Evolutionary conservation across 139 green algal genomes (phyloP).

Genomic region (Chlorella sp.): DNA sequence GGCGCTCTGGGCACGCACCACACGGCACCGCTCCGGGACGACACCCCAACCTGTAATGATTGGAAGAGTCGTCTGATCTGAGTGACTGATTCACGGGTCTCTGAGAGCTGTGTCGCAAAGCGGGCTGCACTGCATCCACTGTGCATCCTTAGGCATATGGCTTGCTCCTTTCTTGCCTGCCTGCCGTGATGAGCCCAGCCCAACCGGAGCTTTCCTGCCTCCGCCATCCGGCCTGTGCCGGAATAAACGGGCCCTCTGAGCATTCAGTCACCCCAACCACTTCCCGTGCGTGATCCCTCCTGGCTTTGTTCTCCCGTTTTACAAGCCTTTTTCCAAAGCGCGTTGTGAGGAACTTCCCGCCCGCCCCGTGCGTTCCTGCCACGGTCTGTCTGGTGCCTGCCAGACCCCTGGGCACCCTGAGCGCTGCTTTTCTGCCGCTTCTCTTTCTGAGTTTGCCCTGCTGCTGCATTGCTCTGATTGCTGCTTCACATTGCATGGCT

Average conservation of each 20-base stretch:
- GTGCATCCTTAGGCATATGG: background rate
- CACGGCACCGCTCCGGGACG: constrained; percentile 23
- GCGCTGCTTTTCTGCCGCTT: no score
- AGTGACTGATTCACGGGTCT: constrained; percentile 37
- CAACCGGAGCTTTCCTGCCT: constrained; percentile 15
- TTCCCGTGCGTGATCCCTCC: no score
- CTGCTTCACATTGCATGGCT: no score
- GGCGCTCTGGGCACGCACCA: no score
- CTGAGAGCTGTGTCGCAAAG: constrained; percentile 25
- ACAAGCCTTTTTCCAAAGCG: background rate
- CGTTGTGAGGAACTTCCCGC: background rate
- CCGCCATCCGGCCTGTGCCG: background rate
- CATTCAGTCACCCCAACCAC: background rate
- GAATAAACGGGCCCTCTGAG: background rate
- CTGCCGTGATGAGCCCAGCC: constrained; percentile 16
- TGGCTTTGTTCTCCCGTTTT: background rate
- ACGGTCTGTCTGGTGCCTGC: constrained; percentile 1
- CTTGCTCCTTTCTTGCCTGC: background rate
- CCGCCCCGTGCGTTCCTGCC: constrained; percentile 18
- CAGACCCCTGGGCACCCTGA: background rate
- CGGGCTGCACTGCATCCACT: background rate
- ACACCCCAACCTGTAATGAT: constrained; percentile 23
- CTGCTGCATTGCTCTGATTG: no score
- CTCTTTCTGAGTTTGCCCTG: no score
- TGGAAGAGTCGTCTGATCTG: constrained; percentile 47